These are phyloP conservation scores for Silene coronaria DNA, from an alignment of 179 eudicot species.

Conservation along the genomic window DNA sequence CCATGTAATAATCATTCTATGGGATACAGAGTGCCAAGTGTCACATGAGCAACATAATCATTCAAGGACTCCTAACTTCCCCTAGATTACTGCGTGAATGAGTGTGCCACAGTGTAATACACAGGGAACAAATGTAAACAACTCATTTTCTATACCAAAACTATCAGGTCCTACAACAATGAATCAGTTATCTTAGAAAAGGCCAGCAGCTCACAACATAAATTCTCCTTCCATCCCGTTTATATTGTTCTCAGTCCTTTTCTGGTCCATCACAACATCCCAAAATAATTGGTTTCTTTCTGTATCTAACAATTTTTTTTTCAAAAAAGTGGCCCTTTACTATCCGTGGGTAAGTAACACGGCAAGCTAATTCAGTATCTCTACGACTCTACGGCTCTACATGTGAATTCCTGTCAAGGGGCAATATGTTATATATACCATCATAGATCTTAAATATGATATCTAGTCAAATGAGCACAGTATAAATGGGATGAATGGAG, in stretches of 20 bases:
- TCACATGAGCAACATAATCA: neutral
- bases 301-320: too few species aligned
- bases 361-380: too few species aligned
- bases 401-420: too few species aligned
- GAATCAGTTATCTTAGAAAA: neutral
- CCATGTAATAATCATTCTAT: neutral
- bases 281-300: neutral
- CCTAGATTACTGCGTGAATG: neutral
- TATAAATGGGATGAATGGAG: neutral
- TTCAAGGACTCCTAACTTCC: constrained; percentile 5
- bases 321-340: too few species aligned
- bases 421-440: too few species aligned
- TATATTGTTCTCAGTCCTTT: neutral
- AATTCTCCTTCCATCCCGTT: neutral
- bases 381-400: too few species aligned
- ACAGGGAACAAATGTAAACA: neutral
- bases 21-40: too few species aligned
- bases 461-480: neutral
- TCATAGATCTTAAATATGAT: neutral
- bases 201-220: neutral
- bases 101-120: neutral
- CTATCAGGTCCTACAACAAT: neutral
- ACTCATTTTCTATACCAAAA: neutral
- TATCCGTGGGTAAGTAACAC: neutral
- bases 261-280: neutral